Evolutionary conservation across 139 green algal genomes (phyloP).

Genomic region (Pseudopediastrum boryanum): DNA sequence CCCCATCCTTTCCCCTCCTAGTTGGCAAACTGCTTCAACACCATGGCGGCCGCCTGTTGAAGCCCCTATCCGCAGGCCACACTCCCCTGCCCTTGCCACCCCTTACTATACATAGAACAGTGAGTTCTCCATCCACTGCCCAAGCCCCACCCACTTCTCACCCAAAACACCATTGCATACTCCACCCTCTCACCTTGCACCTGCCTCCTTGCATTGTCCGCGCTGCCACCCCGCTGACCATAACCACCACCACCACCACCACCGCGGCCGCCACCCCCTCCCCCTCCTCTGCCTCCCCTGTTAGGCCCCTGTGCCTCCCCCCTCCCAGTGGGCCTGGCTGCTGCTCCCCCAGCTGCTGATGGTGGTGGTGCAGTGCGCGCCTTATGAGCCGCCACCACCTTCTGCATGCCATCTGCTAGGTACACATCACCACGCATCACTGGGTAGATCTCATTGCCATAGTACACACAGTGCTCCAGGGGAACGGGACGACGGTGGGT

Average conservation of each 20-base stretch:
- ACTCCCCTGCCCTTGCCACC: background rate
- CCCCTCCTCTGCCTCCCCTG: constrained; percentile 20
- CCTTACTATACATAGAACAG: constrained; percentile 16
- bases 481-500: constrained; percentile 91
- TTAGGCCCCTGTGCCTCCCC: constrained; percentile 23
- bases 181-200: constrained; percentile 35
- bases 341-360: constrained; percentile 33
- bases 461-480: constrained; percentile 95
- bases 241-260: constrained; percentile 37
- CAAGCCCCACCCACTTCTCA: too few relatives aligned
- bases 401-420: constrained; percentile 45
- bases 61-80: background rate
- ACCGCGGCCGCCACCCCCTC: constrained; percentile 19
- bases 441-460: constrained; percentile 76
- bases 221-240: constrained; percentile 24
- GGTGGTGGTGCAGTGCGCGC: constrained; percentile 10
- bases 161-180: too few relatives aligned
- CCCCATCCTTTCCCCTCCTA: too few relatives aligned
- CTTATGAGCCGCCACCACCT: constrained; percentile 25
- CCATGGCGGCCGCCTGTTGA: too few relatives aligned
- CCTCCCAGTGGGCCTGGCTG: constrained; percentile 9
- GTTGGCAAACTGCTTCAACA: too few relatives aligned
- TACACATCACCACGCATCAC: constrained; percentile 35
- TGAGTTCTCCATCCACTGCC: too few relatives aligned
- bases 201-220: constrained; percentile 38